Percentiles rank a stretch among this genome's conserved stretches.
These are phyloP conservation scores for Xylariaceae sp. DNA, from an alignment of 2,329 filamentous ascomycete genomes.

Conservation along the genomic window DNA sequence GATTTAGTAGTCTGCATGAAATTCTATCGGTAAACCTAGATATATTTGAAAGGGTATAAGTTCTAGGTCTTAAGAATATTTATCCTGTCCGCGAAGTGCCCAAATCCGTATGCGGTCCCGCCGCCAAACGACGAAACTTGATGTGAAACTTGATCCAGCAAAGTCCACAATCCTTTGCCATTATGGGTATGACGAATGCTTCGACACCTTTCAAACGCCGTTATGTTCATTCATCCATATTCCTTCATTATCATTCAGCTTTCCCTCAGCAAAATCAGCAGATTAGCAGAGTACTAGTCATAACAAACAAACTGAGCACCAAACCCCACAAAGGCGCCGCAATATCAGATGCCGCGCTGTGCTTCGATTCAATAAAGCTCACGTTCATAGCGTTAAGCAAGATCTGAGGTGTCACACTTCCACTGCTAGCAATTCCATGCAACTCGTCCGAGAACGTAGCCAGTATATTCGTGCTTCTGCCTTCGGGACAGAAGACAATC, in stretches of 20 bases:
- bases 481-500: conserved; percentile 75
- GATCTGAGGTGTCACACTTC: conserved; percentile 46
- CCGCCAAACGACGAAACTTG: background rate
- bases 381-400: conserved; percentile 43
- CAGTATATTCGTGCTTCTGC: conserved; percentile 65
- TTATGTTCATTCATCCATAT: background rate
- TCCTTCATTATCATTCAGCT: background rate
- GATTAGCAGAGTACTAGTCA: background rate
- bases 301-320: background rate
- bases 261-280: background rate
- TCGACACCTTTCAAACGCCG: background rate
- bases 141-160: background rate
- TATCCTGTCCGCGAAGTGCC: background rate
- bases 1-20: background rate
- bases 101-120: background rate
- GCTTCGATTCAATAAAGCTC: conserved; percentile 43
- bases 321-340: background rate
- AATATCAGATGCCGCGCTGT: conserved; percentile 15
- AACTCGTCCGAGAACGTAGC: conserved; percentile 57
- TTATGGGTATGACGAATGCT: conserved; percentile 3
- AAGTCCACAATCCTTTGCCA: background rate
- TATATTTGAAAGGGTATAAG: background rate
- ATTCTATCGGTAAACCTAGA: background rate
- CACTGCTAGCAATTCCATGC: conserved; percentile 51
- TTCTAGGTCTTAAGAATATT: conserved; percentile 1